Evolutionary conservation across 768 basidiomycete genomes (phyloP).

Genomic region (Mycena rosella): DNA sequence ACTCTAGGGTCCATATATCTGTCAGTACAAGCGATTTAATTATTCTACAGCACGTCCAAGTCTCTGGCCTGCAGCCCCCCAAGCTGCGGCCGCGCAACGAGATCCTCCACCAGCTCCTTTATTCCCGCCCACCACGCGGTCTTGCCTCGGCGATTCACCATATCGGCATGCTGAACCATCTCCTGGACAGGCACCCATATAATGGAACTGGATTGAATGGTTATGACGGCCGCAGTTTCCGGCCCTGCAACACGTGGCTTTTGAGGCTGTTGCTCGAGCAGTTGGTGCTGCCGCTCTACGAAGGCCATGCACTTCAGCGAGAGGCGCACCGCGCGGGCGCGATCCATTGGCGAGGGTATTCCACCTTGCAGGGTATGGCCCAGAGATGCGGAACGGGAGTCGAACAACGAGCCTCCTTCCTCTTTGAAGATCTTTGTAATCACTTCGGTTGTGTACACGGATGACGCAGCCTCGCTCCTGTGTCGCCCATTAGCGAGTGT

Average conservation of each 20-base stretch:
- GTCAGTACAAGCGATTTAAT: constrained; percentile 18
- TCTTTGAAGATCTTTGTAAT: constrained; percentile 95
- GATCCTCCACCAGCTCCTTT: constrained; percentile 77
- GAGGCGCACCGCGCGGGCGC: constrained; percentile 90
- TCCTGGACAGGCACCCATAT: constrained; percentile 88
- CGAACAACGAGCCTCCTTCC: constrained; percentile 93
- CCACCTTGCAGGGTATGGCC: constrained; percentile 98
- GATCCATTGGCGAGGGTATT: constrained; percentile 94
- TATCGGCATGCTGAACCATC: constrained; percentile 90
- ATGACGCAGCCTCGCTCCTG: constrained; percentile 86
- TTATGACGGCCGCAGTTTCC: constrained; percentile 90
- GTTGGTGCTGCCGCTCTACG: constrained; percentile 84
- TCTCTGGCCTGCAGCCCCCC: constrained; percentile 49
- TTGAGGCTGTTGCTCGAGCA: constrained; percentile 61
- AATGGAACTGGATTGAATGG: constrained; percentile 85
- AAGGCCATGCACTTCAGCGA: constrained; percentile 95
- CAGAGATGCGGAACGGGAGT: constrained; percentile 94
- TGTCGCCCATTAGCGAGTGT: constrained; percentile 45
- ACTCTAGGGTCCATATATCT: constrained; percentile 28
- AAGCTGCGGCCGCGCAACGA: constrained; percentile 77
- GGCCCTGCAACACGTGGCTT: constrained; percentile 67
- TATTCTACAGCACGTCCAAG: constrained; percentile 37
- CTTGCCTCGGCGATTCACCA: constrained; percentile 88
- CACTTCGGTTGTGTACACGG: constrained; percentile 91
- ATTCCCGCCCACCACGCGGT: constrained; percentile 82